Evolutionary conservation across 495 filamentous ascomycete species (phyloP), one percentile per base, ranked within the genome.

Genomic region (Hypomontagnella submonticulosa): DNA sequence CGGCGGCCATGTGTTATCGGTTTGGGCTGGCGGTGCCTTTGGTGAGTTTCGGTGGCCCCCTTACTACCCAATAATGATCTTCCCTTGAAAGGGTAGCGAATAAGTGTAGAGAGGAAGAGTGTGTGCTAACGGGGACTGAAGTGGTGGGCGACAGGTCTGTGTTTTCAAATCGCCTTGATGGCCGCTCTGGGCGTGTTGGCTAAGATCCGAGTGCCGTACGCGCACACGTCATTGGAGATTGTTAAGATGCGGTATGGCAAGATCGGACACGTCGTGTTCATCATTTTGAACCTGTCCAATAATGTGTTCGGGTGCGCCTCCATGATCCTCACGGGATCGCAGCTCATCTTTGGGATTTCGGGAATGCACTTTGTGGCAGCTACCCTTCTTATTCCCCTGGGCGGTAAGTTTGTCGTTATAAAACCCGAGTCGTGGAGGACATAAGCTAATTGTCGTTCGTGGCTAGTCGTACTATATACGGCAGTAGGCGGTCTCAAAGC

Each of bases 21-120:
- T 95, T 93, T 71, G 91, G 91, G 59, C 84, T 94, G 47, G 90
- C 88, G 4, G 91, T 91, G 1, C 90, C 91, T 1, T 91, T 93
- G 75, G 67, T 70, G 43, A 51, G 66, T 61, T 8, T 16, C 15
- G 1, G 5, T 15, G 27, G 1, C 23, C 8, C 5, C 10, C 13
- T 36, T n/a, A n/a, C n/a, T n/a, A n/a, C n/a, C n/a, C n/a, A n/a
- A n/a, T n/a, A n/a, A n/a, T n/a, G n/a, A n/a, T n/a, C n/a, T n/a
- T n/a, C n/a, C n/a, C n/a, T n/a, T n/a, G n/a, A 12, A 4, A 7
- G 4, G 38, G 27, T 36, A 10, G 15, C 1, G 19, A 32, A 15
- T 32, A n/a, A 7, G 13, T 5, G 18, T 18, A 50, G 10, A 33
- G 0, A 3, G 30, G 34, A 43, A 15, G 23, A 32, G 5, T 16